These are phyloP conservation scores for Linnemannia exigua DNA, from an alignment of 192 early-diverging fungal genomes.

Conservation along the genomic window DNA sequence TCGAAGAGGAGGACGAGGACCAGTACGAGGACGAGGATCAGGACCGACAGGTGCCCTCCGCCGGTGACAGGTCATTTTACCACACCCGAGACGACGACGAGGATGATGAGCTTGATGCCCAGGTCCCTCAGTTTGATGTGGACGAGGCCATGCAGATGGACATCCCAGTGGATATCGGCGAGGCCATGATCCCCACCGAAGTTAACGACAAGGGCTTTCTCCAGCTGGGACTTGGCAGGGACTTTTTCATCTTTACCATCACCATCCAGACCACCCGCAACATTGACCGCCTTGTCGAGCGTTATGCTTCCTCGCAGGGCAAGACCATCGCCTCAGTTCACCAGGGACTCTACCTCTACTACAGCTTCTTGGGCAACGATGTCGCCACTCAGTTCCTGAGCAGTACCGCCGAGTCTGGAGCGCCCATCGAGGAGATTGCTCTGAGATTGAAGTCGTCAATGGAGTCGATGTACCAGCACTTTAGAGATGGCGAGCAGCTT, in stretches of 20 bases:
- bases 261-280: conserved; percentile 47
- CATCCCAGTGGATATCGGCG: conserved; percentile 53
- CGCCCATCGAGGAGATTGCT: conserved; percentile 53
- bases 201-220: conserved; percentile 55
- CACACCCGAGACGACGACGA: conserved; percentile 25
- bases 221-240: conserved; percentile 44
- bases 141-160: conserved; percentile 46
- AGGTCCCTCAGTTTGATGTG: conserved; percentile 30
- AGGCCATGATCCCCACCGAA: conserved; percentile 55
- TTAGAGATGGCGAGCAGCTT: conserved; percentile 49
- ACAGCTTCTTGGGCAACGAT: conserved; percentile 50
- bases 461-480: conserved; percentile 58
- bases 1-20: conserved; percentile 48
- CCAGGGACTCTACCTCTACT: conserved; percentile 47
- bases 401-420: conserved; percentile 14
- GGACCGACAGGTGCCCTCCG: conserved; percentile 45
- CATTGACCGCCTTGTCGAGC: conserved; percentile 30
- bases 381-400: conserved; percentile 47
- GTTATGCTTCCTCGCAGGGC: conserved; percentile 25
- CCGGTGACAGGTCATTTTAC: conserved; percentile 41
- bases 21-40: conserved; percentile 21
- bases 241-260: conserved; percentile 56
- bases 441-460: conserved; percentile 53
- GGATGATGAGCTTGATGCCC: conserved; percentile 4
- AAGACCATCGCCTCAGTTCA: conserved; percentile 23